Base-by-base conservation (phyloP, 176 grass and related monocot species). In the Poa pratensis region DNA sequence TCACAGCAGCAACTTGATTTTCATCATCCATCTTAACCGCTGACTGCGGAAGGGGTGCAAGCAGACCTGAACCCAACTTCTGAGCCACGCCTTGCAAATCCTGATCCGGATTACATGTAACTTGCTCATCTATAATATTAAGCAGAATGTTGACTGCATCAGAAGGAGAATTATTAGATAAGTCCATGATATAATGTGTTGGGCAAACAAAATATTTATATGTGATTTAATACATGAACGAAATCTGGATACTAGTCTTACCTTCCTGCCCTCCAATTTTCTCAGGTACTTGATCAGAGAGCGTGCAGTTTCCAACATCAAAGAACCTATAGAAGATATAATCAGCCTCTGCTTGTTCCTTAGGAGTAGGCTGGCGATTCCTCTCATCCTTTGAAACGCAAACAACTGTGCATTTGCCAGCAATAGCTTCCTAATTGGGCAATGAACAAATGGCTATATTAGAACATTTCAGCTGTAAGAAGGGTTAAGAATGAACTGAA, bases 351-450 rank as follows among this genome's bases (percentile, higher is more conserved):
- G 71, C 82, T 86, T 74, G 68, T 50, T 96, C 96, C 75, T 6
- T 62, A 3, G 75, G 70, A 64, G 94, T 89, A 87, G 96, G 96
- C 69, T 92, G 88, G 12, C 63, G 84, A 78, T 99, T 99, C 53
- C 86, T 92, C 51, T 84, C 28, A 51, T 99, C 94, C 58, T 88
- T 94, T 83, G 84, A 99, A 66, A 79, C 89, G 87, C 96, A 99
- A 84, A 99, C 77, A 69, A 99, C 90, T 65, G 74, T 85, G 75
- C 96, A 96, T 94, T 94, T 99, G 45, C 91, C 96, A 92, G 79
- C 89, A 64, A 99, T 67, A 61, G 90, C 86, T 86, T 99, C 94
- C 96, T 96, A 62, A 61, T 85, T 83, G 43, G 86, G 22, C 26
- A 68, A 86, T 67, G 35, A 82, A 65, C 40, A 84, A 51, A 83